Evolutionary conservation across 305 asterid species (phyloP).

Genomic region (Ilex paraguariensis): DNA sequence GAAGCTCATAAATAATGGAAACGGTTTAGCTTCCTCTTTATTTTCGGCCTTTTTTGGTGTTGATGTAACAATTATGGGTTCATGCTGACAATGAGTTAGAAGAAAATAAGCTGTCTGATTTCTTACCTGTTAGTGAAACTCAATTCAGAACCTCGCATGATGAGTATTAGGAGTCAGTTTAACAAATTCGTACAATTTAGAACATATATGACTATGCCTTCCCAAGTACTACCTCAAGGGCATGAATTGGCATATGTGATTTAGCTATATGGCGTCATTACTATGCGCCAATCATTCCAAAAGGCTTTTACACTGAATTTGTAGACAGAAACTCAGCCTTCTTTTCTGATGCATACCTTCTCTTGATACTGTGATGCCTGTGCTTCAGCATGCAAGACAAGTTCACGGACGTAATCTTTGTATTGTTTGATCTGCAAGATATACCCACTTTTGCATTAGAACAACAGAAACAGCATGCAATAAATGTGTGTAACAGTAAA

Average conservation of each 20-base stretch:
- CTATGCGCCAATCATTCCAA: too few species aligned
- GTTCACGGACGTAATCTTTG: conserved; percentile 68
- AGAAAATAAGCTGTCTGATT: conserved; percentile 6
- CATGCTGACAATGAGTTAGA: conserved; percentile 1
- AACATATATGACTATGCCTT: not conserved
- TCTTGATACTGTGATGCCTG: conserved; percentile 86
- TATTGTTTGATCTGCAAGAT: conserved; percentile 58
- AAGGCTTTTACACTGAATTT: too few species aligned
- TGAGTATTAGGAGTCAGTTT: too few species aligned
- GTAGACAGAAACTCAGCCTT: too few species aligned
- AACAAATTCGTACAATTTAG: too few species aligned
- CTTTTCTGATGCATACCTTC: conserved; percentile 37
- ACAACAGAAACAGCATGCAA: too few species aligned
- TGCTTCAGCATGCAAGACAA: conserved; percentile 82
- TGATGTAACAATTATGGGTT: conserved; percentile 13
- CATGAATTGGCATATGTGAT: too few species aligned
- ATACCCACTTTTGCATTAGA: not conserved
- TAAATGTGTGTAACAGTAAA: too few species aligned
- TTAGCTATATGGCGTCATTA: too few species aligned
- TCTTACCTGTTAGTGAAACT: conserved; percentile 5
- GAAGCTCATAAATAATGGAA: too few species aligned
- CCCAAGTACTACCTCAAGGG: not conserved
- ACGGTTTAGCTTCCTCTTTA: too few species aligned
- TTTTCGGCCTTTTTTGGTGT: conserved; percentile 2
- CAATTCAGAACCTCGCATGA: not conserved